Evolutionary conservation across 495 filamentous ascomycete species (phyloP).

Genomic region (Staphylotrichum longicolle): DNA sequence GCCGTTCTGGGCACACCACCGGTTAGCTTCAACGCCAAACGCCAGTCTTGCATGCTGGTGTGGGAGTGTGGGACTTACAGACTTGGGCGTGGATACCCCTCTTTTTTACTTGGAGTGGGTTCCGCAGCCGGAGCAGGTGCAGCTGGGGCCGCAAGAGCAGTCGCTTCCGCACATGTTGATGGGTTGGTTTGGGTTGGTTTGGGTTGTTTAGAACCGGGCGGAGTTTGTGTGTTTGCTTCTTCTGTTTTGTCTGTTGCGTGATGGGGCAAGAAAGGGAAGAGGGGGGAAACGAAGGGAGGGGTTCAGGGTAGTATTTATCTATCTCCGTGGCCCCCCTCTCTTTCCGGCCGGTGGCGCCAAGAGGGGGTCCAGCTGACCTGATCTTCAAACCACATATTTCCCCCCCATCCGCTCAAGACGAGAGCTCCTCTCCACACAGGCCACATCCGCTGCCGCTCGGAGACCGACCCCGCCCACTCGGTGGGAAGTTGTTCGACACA

Average conservation of each 20-base stretch:
- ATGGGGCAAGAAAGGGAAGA: not conserved
- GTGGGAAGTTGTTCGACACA: too few species aligned
- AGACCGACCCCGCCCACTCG: too few species aligned
- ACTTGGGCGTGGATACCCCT: not conserved
- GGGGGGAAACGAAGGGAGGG: not conserved
- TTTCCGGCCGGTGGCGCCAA: not conserved
- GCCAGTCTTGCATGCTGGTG: not conserved
- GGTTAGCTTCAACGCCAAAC: not conserved
- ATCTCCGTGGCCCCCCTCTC: not conserved
- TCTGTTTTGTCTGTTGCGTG: not conserved
- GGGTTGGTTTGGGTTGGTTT: not conserved
- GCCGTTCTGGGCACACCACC: not conserved
- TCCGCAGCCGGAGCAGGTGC: conserved; percentile 29
- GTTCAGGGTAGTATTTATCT: conserved; percentile 7
- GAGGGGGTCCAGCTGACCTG: conserved; percentile 6
- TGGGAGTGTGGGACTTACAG: too few species aligned
- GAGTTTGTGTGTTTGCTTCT: not conserved
- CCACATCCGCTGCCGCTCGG: not conserved
- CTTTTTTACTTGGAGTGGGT: conserved; percentile 23
- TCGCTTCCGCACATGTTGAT: conserved; percentile 30
- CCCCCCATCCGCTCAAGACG: too few species aligned
- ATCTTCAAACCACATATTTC: too few species aligned
- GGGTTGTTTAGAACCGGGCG: too few species aligned
- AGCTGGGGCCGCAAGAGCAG: conserved; percentile 29
- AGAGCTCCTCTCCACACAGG: not conserved